Evolutionary conservation across 83 land plant species (phyloP), one percentile per base, ranked within the genome.

Genomic region (Picea abies): DNA sequence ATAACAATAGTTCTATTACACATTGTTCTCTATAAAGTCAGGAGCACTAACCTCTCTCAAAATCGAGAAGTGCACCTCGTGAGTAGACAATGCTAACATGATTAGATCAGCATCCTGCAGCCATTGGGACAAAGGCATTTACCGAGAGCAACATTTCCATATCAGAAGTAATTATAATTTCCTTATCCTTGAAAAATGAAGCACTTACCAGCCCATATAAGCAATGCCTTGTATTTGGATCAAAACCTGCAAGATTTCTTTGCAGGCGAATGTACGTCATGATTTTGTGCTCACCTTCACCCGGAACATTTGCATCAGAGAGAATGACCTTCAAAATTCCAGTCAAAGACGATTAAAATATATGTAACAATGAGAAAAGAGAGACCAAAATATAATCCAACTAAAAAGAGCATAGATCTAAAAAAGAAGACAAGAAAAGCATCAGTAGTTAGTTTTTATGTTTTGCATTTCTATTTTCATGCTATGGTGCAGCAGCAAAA

Each of bases 61-160:
- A 64, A 96, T 93, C 52, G 93, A 91, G 65, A 96, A 96, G 71
- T 96, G 99, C 44, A 93, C 69, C 87, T 96, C 99, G 80, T 96
- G 99, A 60, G 99, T 96, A 5, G 99, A 94, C 79, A 96, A 77
- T 23, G 96, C 88, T 49, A 96, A 83, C 99, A 96, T 96, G 64
- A 96, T 96, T 80, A 96, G 80, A 86, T 96, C 99, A 65, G 99
- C 99, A 92, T 96, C 99, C 99, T 96, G 88, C 47, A 37, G 15
- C 71, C 35, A 23, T 68, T 19, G 26, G 35, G 71, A 25, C 32
- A 25, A 3, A 68, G 14, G 14, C 20, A 68, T 68, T 23, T 25
- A 25, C 26, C 35, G 19, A 23, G 15, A 68, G 71, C 26, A 68
- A 68, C n/a, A 68, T 23, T 20, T 72, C 1, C 19, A 72, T 8